Percentiles rank a stretch among this genome's conserved stretches.
phyloP scores from a whole-genome alignment of 2,329 filamentous ascomycete genomes.

The Kalmusia sp. region DNA sequence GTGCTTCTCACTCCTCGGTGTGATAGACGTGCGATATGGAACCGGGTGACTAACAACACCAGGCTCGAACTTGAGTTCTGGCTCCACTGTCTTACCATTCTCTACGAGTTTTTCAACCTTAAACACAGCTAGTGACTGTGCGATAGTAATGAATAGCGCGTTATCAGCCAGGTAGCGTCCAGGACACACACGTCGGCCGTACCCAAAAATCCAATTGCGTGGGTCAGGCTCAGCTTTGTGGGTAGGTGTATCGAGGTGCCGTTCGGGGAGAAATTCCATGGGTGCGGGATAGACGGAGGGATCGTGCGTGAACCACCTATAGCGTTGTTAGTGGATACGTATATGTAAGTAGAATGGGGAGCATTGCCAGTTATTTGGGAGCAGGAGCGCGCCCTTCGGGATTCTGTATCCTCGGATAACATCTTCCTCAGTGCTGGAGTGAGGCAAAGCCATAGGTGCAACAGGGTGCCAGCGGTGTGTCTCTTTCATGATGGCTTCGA shows the following conservation, averaged over 20 bases:
- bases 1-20: conserved; percentile 39
- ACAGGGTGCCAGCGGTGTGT: conserved; percentile 55
- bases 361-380: conserved; percentile 51
- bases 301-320: conserved; percentile 54
- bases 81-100: too few species aligned
- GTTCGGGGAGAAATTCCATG: conserved; percentile 53
- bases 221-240: conserved; percentile 50
- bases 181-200: conserved; percentile 53
- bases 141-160: conserved; percentile 51
- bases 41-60: conserved; percentile 47
- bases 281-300: conserved; percentile 47
- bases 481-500: conserved; percentile 44
- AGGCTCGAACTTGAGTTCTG: conserved; percentile 41
- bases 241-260: conserved; percentile 46
- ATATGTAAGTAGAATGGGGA: background rate
- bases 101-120: conserved; percentile 48
- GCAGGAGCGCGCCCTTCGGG: conserved; percentile 49
- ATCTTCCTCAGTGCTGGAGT: conserved; percentile 43
- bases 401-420: conserved; percentile 49
- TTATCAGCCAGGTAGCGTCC: conserved; percentile 52
- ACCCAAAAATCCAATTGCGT: conserved; percentile 47
- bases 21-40: conserved; percentile 40
- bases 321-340: background rate
- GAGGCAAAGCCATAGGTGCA: conserved; percentile 40
- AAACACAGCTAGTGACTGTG: conserved; percentile 57